Conservation (phyloP, 139 green algal species). For the Desmodesmus armatus region DNA sequence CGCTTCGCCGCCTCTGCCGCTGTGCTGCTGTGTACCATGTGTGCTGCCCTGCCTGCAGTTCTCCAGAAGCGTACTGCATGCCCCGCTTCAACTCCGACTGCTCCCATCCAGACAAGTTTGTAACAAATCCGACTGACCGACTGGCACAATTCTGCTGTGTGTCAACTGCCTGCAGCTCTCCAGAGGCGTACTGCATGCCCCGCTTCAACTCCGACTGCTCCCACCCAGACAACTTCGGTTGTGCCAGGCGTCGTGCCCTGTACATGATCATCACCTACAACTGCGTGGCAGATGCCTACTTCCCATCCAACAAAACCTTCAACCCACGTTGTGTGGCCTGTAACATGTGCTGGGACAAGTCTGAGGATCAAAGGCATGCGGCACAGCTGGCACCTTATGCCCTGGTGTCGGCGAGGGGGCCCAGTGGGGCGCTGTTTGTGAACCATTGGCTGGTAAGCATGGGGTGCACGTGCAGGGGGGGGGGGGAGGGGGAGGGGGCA, state of each 20-base stretch:
- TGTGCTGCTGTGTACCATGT: background rate
- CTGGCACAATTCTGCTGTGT: background rate
- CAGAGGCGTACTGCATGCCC: constrained; percentile 37
- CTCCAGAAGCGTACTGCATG: background rate
- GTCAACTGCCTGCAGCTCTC: background rate
- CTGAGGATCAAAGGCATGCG: background rate
- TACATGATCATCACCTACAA: constrained; percentile 31
- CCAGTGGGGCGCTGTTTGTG: background rate
- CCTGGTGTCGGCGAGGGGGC: background rate
- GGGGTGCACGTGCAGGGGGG: background rate
- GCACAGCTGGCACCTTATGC: constrained; percentile 27
- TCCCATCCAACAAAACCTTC: background rate
- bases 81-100: background rate
- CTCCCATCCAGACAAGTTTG: no score
- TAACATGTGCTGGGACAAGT: constrained; percentile 35
- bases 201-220: constrained; percentile 11
- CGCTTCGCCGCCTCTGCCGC: background rate
- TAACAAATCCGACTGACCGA: background rate
- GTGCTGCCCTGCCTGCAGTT: background rate
- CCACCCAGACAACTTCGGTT: constrained; percentile 28
- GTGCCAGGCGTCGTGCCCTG: background rate
- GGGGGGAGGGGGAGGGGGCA: no score
- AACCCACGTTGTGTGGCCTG: constrained; percentile 9
- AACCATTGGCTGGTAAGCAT: constrained; percentile 34
- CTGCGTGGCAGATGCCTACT: constrained; percentile 17